A percentile compares a stretch with the other conserved stretches of the same genome.
phyloP scores from a whole-genome alignment of 106 monocot species.

The Acorus gramineus region DNA sequence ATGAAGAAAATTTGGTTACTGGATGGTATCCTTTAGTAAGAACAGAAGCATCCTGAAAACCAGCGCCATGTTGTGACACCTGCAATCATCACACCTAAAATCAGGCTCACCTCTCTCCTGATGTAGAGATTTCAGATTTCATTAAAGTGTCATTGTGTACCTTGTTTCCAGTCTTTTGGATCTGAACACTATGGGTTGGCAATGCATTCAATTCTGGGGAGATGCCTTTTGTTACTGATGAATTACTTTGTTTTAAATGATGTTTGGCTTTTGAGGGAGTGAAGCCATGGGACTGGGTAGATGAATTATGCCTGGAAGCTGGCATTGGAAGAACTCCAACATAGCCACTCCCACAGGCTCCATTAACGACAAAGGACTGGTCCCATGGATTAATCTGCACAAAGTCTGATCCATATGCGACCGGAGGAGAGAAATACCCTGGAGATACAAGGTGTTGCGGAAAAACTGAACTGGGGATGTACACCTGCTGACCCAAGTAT shows the following conservation, averaged over 20 bases:
- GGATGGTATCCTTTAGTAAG: slow-evolving; percentile 24
- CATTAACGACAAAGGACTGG: slow-evolving; percentile 22
- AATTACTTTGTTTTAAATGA: slow-evolving; percentile 8
- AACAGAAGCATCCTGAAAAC: slow-evolving; percentile 11
- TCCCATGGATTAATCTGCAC: slow-evolving; percentile 53
- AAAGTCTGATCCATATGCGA: slow-evolving; percentile 46
- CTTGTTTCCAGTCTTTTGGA: slow-evolving; percentile 40
- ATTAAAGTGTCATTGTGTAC: slow-evolving; percentile 3
- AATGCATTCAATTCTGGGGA: slow-evolving; percentile 12
- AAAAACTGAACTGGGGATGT: slow-evolving; percentile 24
- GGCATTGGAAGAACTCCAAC: slow-evolving; percentile 18
- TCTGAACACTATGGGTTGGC: slow-evolving; percentile 10
- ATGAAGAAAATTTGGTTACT: slow-evolving; percentile 23
- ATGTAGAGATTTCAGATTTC: background rate
- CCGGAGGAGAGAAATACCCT: slow-evolving; percentile 40
- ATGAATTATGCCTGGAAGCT: slow-evolving; percentile 21
- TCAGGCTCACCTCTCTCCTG: too few relatives aligned
- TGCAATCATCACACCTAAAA: background rate
- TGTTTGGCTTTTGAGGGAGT: slow-evolving; percentile 14
- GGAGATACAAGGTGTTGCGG: slow-evolving; percentile 36
- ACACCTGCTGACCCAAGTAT: slow-evolving; percentile 42
- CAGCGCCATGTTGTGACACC: background rate
- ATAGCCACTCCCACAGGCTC: slow-evolving; percentile 17
- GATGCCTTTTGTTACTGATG: slow-evolving; percentile 28
- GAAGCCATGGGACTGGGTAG: slow-evolving; percentile 18